Conservation (phyloP, 2,329 filamentous ascomycete species). For the Calonectria pseudoreteaudii region DNA sequence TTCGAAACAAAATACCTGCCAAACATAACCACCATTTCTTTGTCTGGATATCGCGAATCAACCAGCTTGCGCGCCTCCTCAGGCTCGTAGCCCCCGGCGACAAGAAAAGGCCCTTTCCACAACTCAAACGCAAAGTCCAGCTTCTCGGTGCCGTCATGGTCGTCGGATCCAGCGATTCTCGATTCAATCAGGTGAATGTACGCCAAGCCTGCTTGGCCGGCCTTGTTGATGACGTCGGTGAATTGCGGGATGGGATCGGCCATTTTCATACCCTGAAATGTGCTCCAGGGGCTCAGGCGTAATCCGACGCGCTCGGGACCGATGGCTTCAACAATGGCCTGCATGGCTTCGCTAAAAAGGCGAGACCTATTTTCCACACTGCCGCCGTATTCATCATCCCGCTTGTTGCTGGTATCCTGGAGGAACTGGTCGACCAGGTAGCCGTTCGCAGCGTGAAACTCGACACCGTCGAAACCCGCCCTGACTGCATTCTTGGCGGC, state of each 20-base stretch:
- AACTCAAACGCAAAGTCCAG: slow-evolving; percentile 50
- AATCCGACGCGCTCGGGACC: slow-evolving; percentile 67
- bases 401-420: slow-evolving; percentile 60
- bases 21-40: slow-evolving; percentile 49
- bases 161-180: slow-evolving; percentile 58
- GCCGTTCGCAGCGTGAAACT: slow-evolving; percentile 68
- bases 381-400: slow-evolving; percentile 65
- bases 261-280: slow-evolving; percentile 75
- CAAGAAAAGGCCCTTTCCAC: slow-evolving; percentile 48
- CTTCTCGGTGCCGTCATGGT: slow-evolving; percentile 50
- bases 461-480: slow-evolving; percentile 78
- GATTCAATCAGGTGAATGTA: slow-evolving; percentile 74
- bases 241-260: slow-evolving; percentile 73
- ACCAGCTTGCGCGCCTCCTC: slow-evolving; percentile 42
- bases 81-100: slow-evolving; percentile 50
- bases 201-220: slow-evolving; percentile 65
- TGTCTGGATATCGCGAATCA: slow-evolving; percentile 44
- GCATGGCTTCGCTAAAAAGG: slow-evolving; percentile 63
- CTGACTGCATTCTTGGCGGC: slow-evolving; percentile 66
- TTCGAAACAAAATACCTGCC: slow-evolving; percentile 48
- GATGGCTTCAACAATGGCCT: slow-evolving; percentile 52
- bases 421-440: slow-evolving; percentile 74
- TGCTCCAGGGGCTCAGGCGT: slow-evolving; percentile 70
- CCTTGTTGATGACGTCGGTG: slow-evolving; percentile 63
- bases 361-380: slow-evolving; percentile 64